Percentiles rank a stretch among this genome's conserved stretches.
Evolutionary conservation across 148 eudicot species (phyloP).

Genomic region (Beta vulgaris): DNA sequence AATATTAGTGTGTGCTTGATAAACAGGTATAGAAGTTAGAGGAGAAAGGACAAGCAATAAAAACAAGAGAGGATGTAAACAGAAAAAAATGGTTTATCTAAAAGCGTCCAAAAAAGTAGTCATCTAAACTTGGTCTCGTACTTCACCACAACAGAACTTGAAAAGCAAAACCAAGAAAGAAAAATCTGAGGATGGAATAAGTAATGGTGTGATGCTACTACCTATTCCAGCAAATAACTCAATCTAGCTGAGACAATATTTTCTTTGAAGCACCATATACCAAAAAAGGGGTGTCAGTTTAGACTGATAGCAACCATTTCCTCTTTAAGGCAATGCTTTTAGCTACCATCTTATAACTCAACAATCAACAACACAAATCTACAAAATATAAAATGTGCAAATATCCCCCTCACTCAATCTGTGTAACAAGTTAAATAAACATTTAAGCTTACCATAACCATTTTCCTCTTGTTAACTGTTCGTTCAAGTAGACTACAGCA

Average conservation of each 20-base stretch:
- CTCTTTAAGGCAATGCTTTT: background rate
- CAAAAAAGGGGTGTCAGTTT: background rate
- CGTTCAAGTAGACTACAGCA: conserved; percentile 52
- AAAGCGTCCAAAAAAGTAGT: too few relatives aligned
- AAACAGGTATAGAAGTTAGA: too few relatives aligned
- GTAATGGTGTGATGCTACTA: too few relatives aligned
- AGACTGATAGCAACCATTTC: background rate
- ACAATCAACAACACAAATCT: background rate
- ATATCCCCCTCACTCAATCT: background rate
- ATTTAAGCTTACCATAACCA: conserved; percentile 70
- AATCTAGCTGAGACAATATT: background rate
- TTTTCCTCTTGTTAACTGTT: conserved; percentile 60
- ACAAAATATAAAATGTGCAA: background rate
- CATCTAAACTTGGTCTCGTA: too few relatives aligned
- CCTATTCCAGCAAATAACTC: background rate
- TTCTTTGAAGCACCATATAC: background rate
- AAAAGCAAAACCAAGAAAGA: background rate
- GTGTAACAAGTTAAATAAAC: background rate
- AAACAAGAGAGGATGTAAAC: too few relatives aligned
- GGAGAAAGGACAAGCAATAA: too few relatives aligned
- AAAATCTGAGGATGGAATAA: background rate
- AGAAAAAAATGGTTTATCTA: too few relatives aligned
- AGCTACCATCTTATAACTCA: background rate
- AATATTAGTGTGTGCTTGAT: too few relatives aligned
- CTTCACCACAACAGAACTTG: too few relatives aligned